Conservation (phyloP, 345 rosid genomes). For the Acer yangbiense region DNA sequence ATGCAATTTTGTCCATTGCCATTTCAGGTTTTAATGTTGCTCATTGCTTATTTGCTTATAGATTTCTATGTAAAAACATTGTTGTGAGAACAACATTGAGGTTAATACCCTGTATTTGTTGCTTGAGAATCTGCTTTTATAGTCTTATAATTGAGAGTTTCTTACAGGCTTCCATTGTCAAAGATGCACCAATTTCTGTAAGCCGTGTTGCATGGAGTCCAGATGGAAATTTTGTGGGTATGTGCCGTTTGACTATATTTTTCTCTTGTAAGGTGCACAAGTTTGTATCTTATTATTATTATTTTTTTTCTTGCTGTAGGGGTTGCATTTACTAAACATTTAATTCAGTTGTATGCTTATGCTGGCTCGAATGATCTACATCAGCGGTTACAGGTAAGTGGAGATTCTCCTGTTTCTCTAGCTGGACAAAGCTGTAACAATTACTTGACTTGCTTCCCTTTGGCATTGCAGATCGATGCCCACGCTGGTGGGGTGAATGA, state of each 20-base stretch:
- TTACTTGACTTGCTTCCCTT: conserved; percentile 19
- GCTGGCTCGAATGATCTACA: conserved; percentile 54
- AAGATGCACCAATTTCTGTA: conserved; percentile 51
- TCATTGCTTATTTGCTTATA: background rate
- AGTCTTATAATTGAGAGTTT: conserved; percentile 17
- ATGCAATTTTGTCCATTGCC: conserved; percentile 47
- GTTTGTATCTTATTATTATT: conserved; percentile 32
- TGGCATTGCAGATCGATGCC: conserved; percentile 69
- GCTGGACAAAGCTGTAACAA: conserved; percentile 14
- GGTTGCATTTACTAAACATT: conserved; percentile 68
- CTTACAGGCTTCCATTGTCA: conserved; percentile 46
- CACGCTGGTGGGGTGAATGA: conserved; percentile 88
- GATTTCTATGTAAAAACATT: conserved; percentile 6
- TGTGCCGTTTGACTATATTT: conserved; percentile 22
- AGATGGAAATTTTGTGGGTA: conserved; percentile 68
- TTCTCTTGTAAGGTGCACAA: conserved; percentile 8
- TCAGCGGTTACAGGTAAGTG: conserved; percentile 61
- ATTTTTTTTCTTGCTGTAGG: conserved; percentile 50
- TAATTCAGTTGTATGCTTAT: conserved; percentile 68
- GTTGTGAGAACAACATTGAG: background rate
- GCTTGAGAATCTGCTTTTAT: conserved; percentile 24
- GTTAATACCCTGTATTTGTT: background rate
- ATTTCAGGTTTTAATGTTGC: conserved; percentile 61
- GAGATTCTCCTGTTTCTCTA: conserved; percentile 12
- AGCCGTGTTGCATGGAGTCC: conserved; percentile 70